A percentile compares a stretch with the other conserved stretches of the same genome.
Conservation (phyloP, 768 basidiomycete species). For the Kwoniella pini region DNA sequence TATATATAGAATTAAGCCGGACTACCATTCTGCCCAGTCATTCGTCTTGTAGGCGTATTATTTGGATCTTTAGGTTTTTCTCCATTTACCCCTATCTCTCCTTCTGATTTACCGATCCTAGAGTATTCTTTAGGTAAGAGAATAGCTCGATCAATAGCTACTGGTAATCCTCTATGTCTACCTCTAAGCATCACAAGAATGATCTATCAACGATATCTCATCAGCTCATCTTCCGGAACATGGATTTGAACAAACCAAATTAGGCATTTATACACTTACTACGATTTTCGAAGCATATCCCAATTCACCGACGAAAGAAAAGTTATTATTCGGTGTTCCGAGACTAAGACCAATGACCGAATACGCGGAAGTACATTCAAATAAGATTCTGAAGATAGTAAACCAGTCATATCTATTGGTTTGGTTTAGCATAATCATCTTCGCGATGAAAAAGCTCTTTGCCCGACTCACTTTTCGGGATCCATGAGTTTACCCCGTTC, state of each 20-base stretch:
- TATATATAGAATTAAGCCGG: no score
- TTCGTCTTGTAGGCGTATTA: background rate
- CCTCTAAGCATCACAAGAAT: slow-evolving; percentile 41
- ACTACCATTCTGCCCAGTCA: no score
- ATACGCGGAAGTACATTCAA: slow-evolving; percentile 49
- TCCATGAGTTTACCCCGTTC: slow-evolving; percentile 44
- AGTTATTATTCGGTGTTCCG: slow-evolving; percentile 48
- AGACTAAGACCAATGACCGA: slow-evolving; percentile 45
- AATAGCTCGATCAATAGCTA: slow-evolving; percentile 48
- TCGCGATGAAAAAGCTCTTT: background rate
- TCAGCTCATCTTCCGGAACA: no score
- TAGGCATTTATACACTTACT: slow-evolving; percentile 28
- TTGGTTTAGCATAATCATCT: background rate
- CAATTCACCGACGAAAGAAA: slow-evolving; percentile 39
- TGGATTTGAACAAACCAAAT: no score
- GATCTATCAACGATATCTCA: slow-evolving; percentile 7
- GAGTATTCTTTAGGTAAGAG: slow-evolving; percentile 40
- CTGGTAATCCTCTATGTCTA: slow-evolving; percentile 45
- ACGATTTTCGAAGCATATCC: slow-evolving; percentile 42
- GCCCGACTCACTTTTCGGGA: slow-evolving; percentile 18
- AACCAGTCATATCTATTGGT: slow-evolving; percentile 28
- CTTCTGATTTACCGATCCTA: slow-evolving; percentile 22
- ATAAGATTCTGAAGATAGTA: slow-evolving; percentile 44
- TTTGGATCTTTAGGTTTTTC: background rate
- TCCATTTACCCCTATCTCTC: background rate